phyloP scores from a whole-genome alignment of 108 stramenopile genomes.

The Cyclotella kingstonii region DNA sequence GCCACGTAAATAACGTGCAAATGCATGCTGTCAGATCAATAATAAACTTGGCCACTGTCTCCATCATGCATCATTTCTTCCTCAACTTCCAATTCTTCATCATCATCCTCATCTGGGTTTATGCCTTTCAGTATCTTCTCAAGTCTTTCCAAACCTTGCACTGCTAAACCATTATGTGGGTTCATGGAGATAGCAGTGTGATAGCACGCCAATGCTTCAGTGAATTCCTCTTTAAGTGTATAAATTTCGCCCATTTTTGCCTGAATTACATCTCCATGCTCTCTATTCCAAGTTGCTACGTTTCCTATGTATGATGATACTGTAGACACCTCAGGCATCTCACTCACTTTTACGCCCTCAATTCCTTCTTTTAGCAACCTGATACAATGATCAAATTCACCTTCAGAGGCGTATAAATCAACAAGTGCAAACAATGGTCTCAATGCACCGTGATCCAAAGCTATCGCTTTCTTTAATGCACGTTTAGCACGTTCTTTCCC shows the following conservation, averaged over 20 bases:
- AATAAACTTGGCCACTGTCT: conserved; percentile 3
- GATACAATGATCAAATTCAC: conserved; percentile 61
- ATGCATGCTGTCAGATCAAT: conserved; percentile 57
- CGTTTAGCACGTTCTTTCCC: conserved; percentile 76
- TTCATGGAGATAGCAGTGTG: conserved; percentile 76
- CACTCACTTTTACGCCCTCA: conserved; percentile 47
- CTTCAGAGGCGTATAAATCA: conserved; percentile 57
- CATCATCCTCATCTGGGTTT: conserved; percentile 45
- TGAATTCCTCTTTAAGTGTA: conserved; percentile 58
- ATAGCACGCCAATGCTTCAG: conserved; percentile 69
- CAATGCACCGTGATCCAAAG: conserved; percentile 61
- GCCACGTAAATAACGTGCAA: conserved; percentile 70
- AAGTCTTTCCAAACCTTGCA: conserved; percentile 64
- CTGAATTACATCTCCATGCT: conserved; percentile 53
- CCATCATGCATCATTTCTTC: conserved; percentile 15
- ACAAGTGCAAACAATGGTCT: conserved; percentile 75
- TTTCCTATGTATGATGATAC: conserved; percentile 22
- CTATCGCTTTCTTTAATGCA: conserved; percentile 71
- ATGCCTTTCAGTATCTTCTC: conserved; percentile 64
- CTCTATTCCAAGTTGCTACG: conserved; percentile 27
- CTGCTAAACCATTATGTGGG: conserved; percentile 61
- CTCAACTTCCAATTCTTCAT: conserved; percentile 21
- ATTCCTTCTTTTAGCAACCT: conserved; percentile 63
- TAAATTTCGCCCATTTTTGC: conserved; percentile 75
- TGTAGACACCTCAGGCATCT: conserved; percentile 8